Evolutionary conservation across 208 protist genomes (phyloP), one percentile per base, ranked within the genome.

Genomic region (Borovskyia barvae): DNA sequence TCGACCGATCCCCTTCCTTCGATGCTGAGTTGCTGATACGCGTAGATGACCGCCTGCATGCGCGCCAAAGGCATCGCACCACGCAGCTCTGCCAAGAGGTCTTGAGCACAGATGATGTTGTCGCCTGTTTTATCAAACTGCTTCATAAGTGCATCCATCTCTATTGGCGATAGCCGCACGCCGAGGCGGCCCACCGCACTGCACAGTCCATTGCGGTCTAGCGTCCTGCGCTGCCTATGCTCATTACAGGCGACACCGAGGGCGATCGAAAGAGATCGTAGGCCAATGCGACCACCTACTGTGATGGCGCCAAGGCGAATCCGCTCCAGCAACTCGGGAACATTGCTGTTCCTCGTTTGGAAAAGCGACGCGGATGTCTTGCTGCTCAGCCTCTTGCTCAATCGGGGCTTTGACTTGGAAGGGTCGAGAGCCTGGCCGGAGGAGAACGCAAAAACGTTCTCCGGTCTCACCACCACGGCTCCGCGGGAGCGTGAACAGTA

Each of bases 71-170:
- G 72, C 87, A 94, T 87, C 20, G 80, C 73, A 30, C 84, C 84
- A 15, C 88, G 86, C 49, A 97, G 62, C 66, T 83, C 87, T 4
- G 69, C 59, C 56, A 95, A 51, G 45, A 97, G 55, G 24, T 94
- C 88, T 49, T 91, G 85, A 24, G 82, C 77, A 32, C 79, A 77
- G 42, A 97, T 55, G 17, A 84, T 29, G 54, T 84, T 87, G 62
- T 92, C 71, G 37, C 89, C 88, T 6, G 54, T 53, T 11, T 32
- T 40, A 58, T 96, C 90, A 55, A 93, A 88, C 45, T 55, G 49
- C 51, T 82, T 90, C 54, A 94, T 76, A 50, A 94, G 47, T 5
- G 80, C 85, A 46, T 96, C 88, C 17, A 80, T 49, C 62, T 96
- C 86, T 2, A 85, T 19, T 0, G 84, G 73, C 2, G 51, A 61